phyloP scores from a whole-genome alignment of 2,329 filamentous ascomycete species.

The Aspergillus transmontanensis region DNA sequence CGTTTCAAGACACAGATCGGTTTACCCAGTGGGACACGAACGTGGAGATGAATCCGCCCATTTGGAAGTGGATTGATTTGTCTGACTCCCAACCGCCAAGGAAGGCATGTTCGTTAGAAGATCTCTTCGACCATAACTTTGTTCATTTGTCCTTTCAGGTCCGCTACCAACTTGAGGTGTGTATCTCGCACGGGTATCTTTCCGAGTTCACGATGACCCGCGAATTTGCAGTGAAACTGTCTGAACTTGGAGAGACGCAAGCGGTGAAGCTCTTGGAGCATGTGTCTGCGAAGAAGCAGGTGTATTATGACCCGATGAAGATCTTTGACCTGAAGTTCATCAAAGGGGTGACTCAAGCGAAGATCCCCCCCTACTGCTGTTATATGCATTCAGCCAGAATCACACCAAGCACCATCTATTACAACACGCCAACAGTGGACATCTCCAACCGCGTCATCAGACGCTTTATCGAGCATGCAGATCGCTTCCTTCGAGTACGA shows the following conservation, averaged over 20 bases:
- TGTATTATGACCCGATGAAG: constrained; percentile 69
- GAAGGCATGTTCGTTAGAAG: constrained; percentile 39
- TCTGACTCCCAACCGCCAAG: constrained; percentile 26
- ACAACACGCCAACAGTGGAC: constrained; percentile 76
- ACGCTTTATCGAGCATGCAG: constrained; percentile 66
- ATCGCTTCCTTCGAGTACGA: constrained; percentile 84
- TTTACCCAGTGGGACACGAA: constrained; percentile 45
- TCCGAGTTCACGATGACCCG: constrained; percentile 72
- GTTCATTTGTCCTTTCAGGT: constrained; percentile 67
- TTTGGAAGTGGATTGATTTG: constrained; percentile 47
- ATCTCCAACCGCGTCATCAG: constrained; percentile 86
- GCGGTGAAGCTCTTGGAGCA: constrained; percentile 74
- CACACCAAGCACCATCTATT: constrained; percentile 81
- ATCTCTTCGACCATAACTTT: constrained; percentile 36
- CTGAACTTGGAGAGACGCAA: constrained; percentile 51
- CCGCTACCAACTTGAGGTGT: constrained; percentile 90
- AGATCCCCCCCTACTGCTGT: constrained; percentile 71
- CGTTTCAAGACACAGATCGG: constrained; percentile 45
- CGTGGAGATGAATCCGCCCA: constrained; percentile 20
- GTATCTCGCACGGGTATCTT: constrained; percentile 76
- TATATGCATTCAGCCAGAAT: constrained; percentile 75
- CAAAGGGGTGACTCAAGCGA: constrained; percentile 52
- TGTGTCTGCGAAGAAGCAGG: constrained; percentile 64
- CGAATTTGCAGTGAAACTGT: constrained; percentile 68
- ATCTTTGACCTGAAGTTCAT: constrained; percentile 62